Evolutionary conservation across 176 grass and related monocot species (phyloP), one percentile per base, ranked within the genome.

Genomic region (Oryza officinalis): DNA sequence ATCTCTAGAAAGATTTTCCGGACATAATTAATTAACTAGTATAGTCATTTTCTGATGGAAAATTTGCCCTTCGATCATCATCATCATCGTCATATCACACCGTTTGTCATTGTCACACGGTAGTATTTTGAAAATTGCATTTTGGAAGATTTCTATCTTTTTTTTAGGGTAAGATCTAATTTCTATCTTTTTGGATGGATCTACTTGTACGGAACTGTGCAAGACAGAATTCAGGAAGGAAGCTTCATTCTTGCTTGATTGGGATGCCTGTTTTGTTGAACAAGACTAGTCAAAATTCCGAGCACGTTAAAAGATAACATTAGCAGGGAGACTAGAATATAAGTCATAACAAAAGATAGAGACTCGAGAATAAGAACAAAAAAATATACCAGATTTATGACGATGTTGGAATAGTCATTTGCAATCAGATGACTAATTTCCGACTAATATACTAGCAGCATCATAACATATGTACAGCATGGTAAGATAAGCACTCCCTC

Each of bases 301-400:
- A 83, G 7, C 80, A 8, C 68, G 8, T 54, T 69, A 46, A 75
- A 17, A 40, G 9, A 63, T 38, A 22, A 57, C n/a, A 7, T 57
- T 22, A 57, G 52, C 20, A 57, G 2, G 8, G 52, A 84, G 69
- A 74, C 33, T 46, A 63, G 32, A 47, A 74, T 38, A 2, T 61
- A 2, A 26, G 15, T 61, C n/a, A 17, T 61, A 61, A 57, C 52
- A 61, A 61, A 61, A 61, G n/a, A 61, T 17, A 61, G 57, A 52
- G 49, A 52, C 49, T 52, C 20, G 49, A 22, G 6, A 57, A 57
- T 57, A 22, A 57, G 47, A 50, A 22, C 18, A 20, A 18, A 18
- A 1, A 57, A 57, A 45, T 57, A 20, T 3, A 45, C 38, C 47
- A 30, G 63, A 54, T 63, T 38, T 50, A 40, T 89, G 77, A 89